These are phyloP conservation scores for Micromonas commoda DNA, from an alignment of 139 green algal species.

Conservation along the genomic window DNA sequence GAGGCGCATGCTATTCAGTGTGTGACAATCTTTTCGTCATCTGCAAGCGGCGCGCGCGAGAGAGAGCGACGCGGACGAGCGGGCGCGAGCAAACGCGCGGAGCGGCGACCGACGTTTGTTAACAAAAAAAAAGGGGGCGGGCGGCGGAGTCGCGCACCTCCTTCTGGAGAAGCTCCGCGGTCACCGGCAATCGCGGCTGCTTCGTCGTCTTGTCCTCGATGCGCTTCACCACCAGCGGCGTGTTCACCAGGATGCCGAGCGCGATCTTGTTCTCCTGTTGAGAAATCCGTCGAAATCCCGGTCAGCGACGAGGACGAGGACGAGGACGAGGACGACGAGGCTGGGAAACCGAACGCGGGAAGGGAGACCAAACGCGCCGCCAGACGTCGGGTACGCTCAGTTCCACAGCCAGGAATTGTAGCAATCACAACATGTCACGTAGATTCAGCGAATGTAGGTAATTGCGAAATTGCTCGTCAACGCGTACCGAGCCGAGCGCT, in stretches of 20 bases:
- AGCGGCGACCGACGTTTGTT: not conserved
- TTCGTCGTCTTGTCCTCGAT: conserved; percentile 7
- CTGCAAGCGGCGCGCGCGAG: not conserved
- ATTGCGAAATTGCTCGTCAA: conserved; percentile 18
- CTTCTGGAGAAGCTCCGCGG: conserved; percentile 4
- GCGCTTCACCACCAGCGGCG: conserved; percentile 2
- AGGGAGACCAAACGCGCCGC: not conserved
- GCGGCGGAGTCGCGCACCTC: not conserved
- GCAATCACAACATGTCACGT: not conserved
- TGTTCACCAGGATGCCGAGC: not conserved
- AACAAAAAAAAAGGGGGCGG: not conserved
- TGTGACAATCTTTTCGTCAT: conserved; percentile 27
- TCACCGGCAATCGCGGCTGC: not conserved
- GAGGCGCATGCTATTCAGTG: conserved; percentile 28
- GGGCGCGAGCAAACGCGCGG: not conserved
- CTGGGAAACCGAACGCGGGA: not conserved
- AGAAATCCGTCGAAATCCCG: too few relatives aligned
- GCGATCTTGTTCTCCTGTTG: not conserved
- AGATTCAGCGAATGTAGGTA: not conserved
- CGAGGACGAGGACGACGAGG: not conserved
- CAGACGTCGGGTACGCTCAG: not conserved
- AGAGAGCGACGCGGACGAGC: not conserved
- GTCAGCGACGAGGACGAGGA: not conserved
- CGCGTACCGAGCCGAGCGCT: not conserved
- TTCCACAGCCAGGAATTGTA: not conserved